These are phyloP conservation scores for Exophiala bonariae DNA, from an alignment of 2,329 filamentous ascomycete species.

Conservation along the genomic window DNA sequence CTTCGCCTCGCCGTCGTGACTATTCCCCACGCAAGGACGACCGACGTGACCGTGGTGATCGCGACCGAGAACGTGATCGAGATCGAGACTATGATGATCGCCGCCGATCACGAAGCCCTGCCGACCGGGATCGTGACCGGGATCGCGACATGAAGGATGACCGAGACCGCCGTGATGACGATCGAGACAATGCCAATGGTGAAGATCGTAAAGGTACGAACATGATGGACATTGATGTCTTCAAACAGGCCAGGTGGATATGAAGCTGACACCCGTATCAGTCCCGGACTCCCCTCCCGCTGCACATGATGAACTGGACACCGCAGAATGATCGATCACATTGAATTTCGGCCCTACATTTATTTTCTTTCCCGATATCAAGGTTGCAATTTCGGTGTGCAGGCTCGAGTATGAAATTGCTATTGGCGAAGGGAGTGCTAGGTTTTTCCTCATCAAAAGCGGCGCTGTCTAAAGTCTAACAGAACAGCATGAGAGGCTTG, in stretches of 20 bases:
- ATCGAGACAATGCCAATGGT: conserved; percentile 75
- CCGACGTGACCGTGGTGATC: conserved; percentile 70
- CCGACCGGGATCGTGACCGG: conserved; percentile 64
- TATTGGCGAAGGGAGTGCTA: too few species aligned
- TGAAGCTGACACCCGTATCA: conserved; percentile 37
- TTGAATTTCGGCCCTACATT: too few species aligned
- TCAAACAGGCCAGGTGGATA: conserved; percentile 12
- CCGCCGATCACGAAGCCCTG: conserved; percentile 69
- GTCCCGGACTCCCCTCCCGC: conserved; percentile 75
- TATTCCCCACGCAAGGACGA: conserved; percentile 89
- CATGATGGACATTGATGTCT: conserved; percentile 21
- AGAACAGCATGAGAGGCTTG: conserved; percentile 14
- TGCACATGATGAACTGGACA: conserved; percentile 91
- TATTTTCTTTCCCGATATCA: too few species aligned
- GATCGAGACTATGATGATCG: conserved; percentile 52
- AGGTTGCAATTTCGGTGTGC: too few species aligned
- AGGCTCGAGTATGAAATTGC: too few species aligned
- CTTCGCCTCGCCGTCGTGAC: conserved; percentile 62
- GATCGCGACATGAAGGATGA: conserved; percentile 55
- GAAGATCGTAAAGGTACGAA: conserved; percentile 88
- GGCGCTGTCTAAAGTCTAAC: conserved; percentile 12
- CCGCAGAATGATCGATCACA: conserved; percentile 66
- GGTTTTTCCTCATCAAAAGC: conserved; percentile 11
- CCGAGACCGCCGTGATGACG: conserved; percentile 68
- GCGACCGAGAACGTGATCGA: conserved; percentile 60